Conservation (phyloP, 176 grass and related monocot species). For the Poa pratensis region DNA sequence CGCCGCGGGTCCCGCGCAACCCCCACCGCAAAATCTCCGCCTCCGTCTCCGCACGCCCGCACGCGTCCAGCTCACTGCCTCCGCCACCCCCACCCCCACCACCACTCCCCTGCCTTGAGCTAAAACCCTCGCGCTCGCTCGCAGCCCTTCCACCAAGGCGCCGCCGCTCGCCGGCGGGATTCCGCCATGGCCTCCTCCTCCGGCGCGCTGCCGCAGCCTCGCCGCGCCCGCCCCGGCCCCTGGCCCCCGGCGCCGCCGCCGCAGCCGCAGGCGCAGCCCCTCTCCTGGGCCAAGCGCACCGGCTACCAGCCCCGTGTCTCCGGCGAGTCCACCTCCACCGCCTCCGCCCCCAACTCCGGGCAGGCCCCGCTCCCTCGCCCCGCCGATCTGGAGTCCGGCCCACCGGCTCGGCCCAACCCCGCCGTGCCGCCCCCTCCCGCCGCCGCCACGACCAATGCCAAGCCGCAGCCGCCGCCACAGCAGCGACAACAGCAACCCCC, state of each 20-base stretch:
- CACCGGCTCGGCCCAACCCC: slow-evolving; percentile 38
- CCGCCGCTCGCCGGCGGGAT: slow-evolving; percentile 45
- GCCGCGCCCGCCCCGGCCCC: slow-evolving; percentile 65
- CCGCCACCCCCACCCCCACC: slow-evolving; percentile 9
- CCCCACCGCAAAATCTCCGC: slow-evolving; percentile 45
- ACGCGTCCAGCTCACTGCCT: slow-evolving; percentile 51
- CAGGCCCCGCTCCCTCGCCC: slow-evolving; percentile 65
- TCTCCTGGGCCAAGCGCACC: slow-evolving; percentile 95
- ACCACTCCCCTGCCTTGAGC: background rate
- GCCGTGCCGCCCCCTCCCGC: slow-evolving; percentile 48
- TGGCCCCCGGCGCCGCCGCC: slow-evolving; percentile 72
- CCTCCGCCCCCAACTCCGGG: slow-evolving; percentile 61
- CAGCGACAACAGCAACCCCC: background rate
- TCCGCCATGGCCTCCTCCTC: slow-evolving; percentile 48
- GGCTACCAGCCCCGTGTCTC: slow-evolving; percentile 71
- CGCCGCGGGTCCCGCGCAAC: slow-evolving; percentile 36
- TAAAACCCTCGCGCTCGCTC: slow-evolving; percentile 59
- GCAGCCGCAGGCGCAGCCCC: slow-evolving; percentile 51
- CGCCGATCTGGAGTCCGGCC: slow-evolving; percentile 84
- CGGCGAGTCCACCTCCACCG: slow-evolving; percentile 56
- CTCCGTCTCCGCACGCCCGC: slow-evolving; percentile 41
- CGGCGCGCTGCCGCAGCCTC: slow-evolving; percentile 48
- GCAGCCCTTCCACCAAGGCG: slow-evolving; percentile 5
- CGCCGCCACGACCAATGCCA: slow-evolving; percentile 20
- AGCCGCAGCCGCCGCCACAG: slow-evolving; percentile 31